A percentile compares a stretch with the other conserved stretches of the same genome.
These are phyloP conservation scores for Nowakowskiella sp. DNA, from an alignment of 192 early-diverging fungal genomes.

Conservation along the genomic window DNA sequence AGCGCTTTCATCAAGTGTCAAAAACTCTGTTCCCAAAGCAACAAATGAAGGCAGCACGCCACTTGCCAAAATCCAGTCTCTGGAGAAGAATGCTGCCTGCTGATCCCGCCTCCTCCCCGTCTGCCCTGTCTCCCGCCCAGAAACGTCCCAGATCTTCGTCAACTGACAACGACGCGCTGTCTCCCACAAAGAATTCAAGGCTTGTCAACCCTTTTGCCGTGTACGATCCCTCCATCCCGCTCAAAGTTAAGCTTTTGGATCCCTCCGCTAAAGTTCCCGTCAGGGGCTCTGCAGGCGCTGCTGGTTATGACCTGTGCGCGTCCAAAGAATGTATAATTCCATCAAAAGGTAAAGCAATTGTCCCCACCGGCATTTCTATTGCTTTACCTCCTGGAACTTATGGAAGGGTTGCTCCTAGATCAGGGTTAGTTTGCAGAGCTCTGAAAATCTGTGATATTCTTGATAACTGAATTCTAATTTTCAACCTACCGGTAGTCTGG, in stretches of 20 bases:
- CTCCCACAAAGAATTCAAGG: too few relatives aligned
- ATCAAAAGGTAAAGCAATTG: slow-evolving; percentile 66
- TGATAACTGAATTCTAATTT: neutral
- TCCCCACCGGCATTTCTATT: slow-evolving; percentile 82
- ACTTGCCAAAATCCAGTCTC: too few relatives aligned
- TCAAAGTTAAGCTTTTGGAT: slow-evolving; percentile 65
- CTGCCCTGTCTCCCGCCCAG: too few relatives aligned
- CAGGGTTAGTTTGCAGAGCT: slow-evolving; percentile 10
- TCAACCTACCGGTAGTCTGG: slow-evolving; percentile 51
- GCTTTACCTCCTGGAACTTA: slow-evolving; percentile 81
- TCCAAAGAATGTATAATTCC: slow-evolving; percentile 53
- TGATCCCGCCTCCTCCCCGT: too few relatives aligned
- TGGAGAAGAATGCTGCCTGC: too few relatives aligned
- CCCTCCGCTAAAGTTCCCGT: slow-evolving; percentile 69
- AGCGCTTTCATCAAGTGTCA: too few relatives aligned
- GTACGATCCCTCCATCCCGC: too few relatives aligned
- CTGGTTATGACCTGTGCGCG: slow-evolving; percentile 86
- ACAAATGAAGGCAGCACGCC: too few relatives aligned
- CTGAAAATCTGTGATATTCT: neutral
- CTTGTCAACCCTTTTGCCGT: too few relatives aligned
- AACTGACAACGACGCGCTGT: too few relatives aligned
- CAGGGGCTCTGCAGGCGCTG: slow-evolving; percentile 71
- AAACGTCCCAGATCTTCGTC: too few relatives aligned
- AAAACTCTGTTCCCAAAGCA: too few relatives aligned
- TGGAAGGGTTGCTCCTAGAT: slow-evolving; percentile 90